Base-by-base conservation (phyloP, 148 eudicot species). In the Talinum fruticosum region DNA sequence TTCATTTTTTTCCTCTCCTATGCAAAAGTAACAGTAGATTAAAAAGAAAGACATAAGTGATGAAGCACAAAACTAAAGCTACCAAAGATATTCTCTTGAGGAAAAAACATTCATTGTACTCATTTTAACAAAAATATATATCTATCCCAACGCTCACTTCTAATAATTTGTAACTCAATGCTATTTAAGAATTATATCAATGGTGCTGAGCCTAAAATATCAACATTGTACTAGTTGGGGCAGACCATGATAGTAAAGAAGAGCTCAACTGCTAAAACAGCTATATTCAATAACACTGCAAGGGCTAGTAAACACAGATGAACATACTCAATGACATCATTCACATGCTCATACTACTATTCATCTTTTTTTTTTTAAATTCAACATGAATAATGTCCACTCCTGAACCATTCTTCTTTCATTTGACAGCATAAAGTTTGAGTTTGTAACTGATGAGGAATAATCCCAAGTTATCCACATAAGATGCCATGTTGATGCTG, bases 1-100 rank as follows among this genome's bases (percentile, higher is more conserved):
- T 61, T 83, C 82, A 33, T 51, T 77, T 81, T 90, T 71, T 86
- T 88, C 57, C 85, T 91, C 84, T 76, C 94, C 98, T 95, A 34
- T 30, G 35, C 49, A 30, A 16, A 54, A 69, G 61, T 35, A 66
- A 0, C 18, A 73, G 12, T 8, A 23, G 3, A 34, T 36, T 29
- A 41, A 29, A 34, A n/a, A 32, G n/a, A n/a, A 24, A 71, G 15
- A 69, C 8, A 32, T 75, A 72, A 71, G 10, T 4, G n/a, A 18
- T n/a, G 47, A 69, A 69, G 51, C 73, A 69, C 73, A 34, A 75
- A 76, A 32, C 29, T 15, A 64, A 38, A 66, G 51, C 47, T 6
- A 35, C 12, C 28, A 36, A 0, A 38, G 29, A 1, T 69, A 21
- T 36, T 26, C 24, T 36, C 14, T 69, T 37, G 30, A 10, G 8